Percentiles rank a stretch among this genome's conserved stretches.
These are phyloP conservation scores for Botrytis pseudocinerea DNA, from an alignment of 2,329 filamentous ascomycete genomes.

Conservation along the genomic window DNA sequence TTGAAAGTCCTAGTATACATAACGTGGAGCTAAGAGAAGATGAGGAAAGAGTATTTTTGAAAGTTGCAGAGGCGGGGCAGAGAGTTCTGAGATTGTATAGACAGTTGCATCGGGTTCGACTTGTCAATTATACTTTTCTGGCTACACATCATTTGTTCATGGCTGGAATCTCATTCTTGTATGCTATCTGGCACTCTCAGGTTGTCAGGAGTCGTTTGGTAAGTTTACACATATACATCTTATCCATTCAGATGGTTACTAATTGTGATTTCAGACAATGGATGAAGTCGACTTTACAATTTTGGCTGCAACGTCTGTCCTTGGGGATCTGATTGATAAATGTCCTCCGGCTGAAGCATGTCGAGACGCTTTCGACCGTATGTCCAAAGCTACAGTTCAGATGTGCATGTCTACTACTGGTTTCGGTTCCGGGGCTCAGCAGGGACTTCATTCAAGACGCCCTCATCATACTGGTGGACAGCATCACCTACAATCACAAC, in stretches of 20 bases:
- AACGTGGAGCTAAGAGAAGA: constrained; percentile 72
- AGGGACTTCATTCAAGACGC: constrained; percentile 33
- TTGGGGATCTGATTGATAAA: constrained; percentile 88
- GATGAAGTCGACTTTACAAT: constrained; percentile 99
- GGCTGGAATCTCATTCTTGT: constrained; percentile 94
- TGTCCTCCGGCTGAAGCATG: constrained; percentile 94
- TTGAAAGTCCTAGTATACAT: constrained; percentile 62
- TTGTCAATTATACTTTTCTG: constrained; percentile 95
- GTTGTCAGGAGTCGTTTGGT: constrained; percentile 83
- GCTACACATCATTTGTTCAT: constrained; percentile 97
- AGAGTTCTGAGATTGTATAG: constrained; percentile 89
- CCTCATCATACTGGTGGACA: constrained; percentile 28
- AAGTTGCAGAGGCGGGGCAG: constrained; percentile 92
- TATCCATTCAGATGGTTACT: constrained; percentile 15
- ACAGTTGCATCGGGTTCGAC: constrained; percentile 79
- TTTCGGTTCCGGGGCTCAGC: constrained; percentile 37
- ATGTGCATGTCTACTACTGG: constrained; percentile 81
- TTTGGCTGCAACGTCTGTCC: constrained; percentile 86
- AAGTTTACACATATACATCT: constrained; percentile 45
- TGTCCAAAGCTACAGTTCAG: constrained; percentile 91
- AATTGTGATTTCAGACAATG: constrained; percentile 59
- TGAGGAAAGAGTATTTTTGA: constrained; percentile 88
- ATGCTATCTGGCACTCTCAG: constrained; percentile 95
- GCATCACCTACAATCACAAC: constrained; percentile 14
- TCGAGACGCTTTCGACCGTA: constrained; percentile 90